phyloP scores from a whole-genome alignment of 2,329 filamentous ascomycete genomes.

The Colletotrichum tamarilloi region DNA sequence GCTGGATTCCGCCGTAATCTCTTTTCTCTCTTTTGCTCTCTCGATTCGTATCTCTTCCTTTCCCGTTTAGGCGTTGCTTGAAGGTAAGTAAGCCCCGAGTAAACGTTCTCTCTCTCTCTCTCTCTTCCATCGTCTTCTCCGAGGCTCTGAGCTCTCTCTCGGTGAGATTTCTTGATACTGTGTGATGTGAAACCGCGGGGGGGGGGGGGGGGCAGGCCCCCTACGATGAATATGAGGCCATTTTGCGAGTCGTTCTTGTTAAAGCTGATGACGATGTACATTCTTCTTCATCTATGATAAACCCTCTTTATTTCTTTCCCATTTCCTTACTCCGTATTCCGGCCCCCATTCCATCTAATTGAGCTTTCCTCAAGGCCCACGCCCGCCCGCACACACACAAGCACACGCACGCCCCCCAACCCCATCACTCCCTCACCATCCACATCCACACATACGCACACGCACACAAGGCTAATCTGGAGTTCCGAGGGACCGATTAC shows the following conservation, averaged over 20 bases:
- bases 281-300: constrained; percentile 1
- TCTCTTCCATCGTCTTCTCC: background rate
- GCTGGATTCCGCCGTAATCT: background rate
- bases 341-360: background rate
- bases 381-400: background rate
- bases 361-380: background rate
- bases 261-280: constrained; percentile 2
- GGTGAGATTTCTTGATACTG: too few species aligned
- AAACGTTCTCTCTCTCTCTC: background rate
- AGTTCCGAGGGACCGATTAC: background rate
- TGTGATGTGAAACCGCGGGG: background rate
- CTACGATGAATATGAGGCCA: background rate
- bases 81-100: background rate
- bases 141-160: too few species aligned
- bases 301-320: background rate
- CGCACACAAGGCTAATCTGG: background rate
- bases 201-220: too few species aligned
- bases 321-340: background rate
- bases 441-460: too few species aligned
- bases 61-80: background rate
- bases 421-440: too few species aligned
- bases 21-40: background rate
- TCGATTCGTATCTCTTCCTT: background rate
- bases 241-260: constrained; percentile 2
- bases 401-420: too few species aligned